Conservation (phyloP, 2,329 filamentous ascomycete species). For the Aspergillus spinulosporus region DNA sequence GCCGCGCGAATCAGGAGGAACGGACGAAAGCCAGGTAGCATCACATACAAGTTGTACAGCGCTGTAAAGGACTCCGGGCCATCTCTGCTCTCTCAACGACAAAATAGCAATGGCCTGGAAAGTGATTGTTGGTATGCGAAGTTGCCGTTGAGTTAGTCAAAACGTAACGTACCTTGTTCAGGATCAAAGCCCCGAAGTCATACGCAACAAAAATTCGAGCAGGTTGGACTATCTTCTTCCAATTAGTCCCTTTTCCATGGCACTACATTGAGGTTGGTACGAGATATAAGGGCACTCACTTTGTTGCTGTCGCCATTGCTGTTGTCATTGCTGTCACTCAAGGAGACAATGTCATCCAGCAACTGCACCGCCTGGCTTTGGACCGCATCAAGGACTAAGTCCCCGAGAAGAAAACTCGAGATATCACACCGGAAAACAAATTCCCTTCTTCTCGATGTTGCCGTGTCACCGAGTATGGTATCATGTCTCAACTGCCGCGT, state of each 20-base stretch:
- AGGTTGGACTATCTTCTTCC: neutral
- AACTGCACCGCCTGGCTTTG: neutral
- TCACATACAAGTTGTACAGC: neutral
- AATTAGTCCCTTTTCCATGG: neutral
- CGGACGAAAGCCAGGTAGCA: neutral
- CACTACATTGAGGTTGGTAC: neutral
- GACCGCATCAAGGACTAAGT: neutral
- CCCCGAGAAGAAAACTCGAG: neutral
- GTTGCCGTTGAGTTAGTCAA: neutral
- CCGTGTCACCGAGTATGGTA: neutral
- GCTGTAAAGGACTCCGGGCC: neutral
- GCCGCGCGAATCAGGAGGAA: neutral
- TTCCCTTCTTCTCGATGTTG: neutral
- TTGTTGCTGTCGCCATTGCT: neutral
- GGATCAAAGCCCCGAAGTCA: neutral
- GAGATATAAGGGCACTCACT: neutral
- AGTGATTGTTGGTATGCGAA: neutral
- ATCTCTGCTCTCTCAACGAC: neutral
- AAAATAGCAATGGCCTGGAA: neutral
- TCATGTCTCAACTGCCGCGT: neutral
- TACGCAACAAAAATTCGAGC: neutral
- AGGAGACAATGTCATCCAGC: neutral
- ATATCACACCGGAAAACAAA: neutral
- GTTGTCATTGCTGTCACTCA: neutral
- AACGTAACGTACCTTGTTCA: neutral